Conservation (phyloP, 495 filamentous ascomycete genomes). For the Stereocaulon alpinum region DNA sequence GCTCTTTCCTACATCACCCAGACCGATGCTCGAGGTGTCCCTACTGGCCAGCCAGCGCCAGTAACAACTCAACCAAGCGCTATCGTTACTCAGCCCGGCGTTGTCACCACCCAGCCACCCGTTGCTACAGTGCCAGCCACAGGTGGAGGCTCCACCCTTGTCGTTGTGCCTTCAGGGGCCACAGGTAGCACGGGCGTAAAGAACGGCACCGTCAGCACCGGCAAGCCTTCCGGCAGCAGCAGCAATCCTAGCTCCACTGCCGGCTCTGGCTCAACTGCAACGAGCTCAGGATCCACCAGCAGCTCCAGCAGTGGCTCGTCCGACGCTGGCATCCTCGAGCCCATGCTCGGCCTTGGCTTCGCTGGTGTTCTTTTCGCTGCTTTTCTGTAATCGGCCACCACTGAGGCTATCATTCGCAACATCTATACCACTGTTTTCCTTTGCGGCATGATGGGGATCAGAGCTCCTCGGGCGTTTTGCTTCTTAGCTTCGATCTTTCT, state of each 20-base stretch:
- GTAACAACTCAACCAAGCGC: conserved; percentile 30
- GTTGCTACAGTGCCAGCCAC: conserved; percentile 35
- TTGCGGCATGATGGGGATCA: not conserved
- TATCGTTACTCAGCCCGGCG: conserved; percentile 30
- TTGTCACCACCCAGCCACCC: conserved; percentile 34
- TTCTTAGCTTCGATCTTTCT: not conserved
- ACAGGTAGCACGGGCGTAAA: conserved; percentile 14
- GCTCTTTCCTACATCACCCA: conserved; percentile 1
- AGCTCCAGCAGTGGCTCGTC: not conserved
- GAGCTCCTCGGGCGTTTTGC: not conserved
- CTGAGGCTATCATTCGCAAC: not conserved
- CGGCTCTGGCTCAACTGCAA: not conserved
- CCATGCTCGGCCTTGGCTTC: conserved; percentile 27
- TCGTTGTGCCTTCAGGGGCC: conserved; percentile 6
- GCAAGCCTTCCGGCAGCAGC: conserved; percentile 27
- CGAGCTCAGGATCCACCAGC: conserved; percentile 7
- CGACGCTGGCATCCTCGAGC: conserved; percentile 17
- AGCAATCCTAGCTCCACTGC: conserved; percentile 12
- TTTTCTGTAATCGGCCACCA: conserved; percentile 30
- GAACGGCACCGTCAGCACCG: conserved; percentile 21
- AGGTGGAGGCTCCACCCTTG: conserved; percentile 28
- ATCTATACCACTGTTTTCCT: conserved; percentile 1
- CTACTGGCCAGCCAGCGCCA: conserved; percentile 38
- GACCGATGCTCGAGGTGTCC: conserved; percentile 46
- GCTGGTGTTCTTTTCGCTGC: conserved; percentile 39